Evolutionary conservation across 192 early-diverging fungal genomes (phyloP).

Genomic region (Phycomyces blakesleeanus): DNA sequence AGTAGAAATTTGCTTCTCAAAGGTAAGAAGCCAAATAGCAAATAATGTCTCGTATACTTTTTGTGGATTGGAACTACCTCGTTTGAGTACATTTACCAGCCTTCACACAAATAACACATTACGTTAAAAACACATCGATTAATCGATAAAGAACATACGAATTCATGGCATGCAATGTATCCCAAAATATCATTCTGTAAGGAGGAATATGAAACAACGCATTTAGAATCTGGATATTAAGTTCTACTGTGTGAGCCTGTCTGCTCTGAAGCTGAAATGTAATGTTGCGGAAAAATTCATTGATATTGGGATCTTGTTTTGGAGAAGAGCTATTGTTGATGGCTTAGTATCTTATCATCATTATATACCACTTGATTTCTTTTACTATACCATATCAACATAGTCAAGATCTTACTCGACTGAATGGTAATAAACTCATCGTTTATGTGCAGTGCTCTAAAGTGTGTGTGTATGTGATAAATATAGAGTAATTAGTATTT

Average conservation of each 20-base stretch:
- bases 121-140: constrained; percentile 2
- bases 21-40: constrained; percentile 87
- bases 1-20: constrained; percentile 62
- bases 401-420: constrained; percentile 75
- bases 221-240: constrained; percentile 79
- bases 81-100: constrained; percentile 63
- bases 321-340: constrained; percentile 24
- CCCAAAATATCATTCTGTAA: constrained; percentile 59
- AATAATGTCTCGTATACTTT: constrained; percentile 93
- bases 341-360: background rate
- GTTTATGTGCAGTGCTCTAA: constrained; percentile 70
- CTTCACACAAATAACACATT: constrained; percentile 26
- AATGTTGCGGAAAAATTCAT: constrained; percentile 68
- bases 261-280: constrained; percentile 55
- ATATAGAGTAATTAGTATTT: background rate
- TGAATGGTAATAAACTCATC: constrained; percentile 88
- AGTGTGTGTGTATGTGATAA: background rate
- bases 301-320: constrained; percentile 42
- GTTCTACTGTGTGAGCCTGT: constrained; percentile 62
- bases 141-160: constrained; percentile 39
- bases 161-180: constrained; percentile 51
- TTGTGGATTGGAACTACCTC: constrained; percentile 61
- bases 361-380: background rate
- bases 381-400: constrained; percentile 52
- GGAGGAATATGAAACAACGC: constrained; percentile 58